A percentile compares a stretch with the other conserved stretches of the same genome.
These are phyloP conservation scores for Fomitopsis serialis DNA, from an alignment of 768 basidiomycete species.

Conservation along the genomic window DNA sequence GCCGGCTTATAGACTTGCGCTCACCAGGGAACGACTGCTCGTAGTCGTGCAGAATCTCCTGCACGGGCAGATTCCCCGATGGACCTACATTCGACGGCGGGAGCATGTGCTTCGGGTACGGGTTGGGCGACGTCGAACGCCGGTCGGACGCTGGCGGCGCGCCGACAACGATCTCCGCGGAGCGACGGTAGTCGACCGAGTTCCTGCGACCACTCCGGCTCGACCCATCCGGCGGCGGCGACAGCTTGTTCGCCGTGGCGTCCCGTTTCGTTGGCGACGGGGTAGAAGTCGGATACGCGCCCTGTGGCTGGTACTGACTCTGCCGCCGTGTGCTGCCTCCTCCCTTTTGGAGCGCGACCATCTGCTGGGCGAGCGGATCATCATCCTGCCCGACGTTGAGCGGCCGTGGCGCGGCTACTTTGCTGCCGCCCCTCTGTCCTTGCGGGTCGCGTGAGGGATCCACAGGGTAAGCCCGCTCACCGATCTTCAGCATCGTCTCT, in stretches of 20 bases:
- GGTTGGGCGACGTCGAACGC: slow-evolving; percentile 69
- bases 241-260: slow-evolving; percentile 21
- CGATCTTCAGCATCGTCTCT: slow-evolving; percentile 67
- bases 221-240: slow-evolving; percentile 31
- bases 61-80: slow-evolving; percentile 50
- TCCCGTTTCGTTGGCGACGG: slow-evolving; percentile 4
- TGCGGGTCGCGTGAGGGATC: slow-evolving; percentile 21
- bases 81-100: slow-evolving; percentile 43
- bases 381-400: slow-evolving; percentile 31
- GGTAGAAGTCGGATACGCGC: slow-evolving; percentile 3
- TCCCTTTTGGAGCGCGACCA: slow-evolving; percentile 45
- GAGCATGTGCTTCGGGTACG: slow-evolving; percentile 20
- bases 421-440: slow-evolving; percentile 14
- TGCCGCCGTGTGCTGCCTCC: slow-evolving; percentile 46
- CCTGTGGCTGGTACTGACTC: slow-evolving; percentile 16
- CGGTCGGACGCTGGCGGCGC: slow-evolving; percentile 54
- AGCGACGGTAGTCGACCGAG: slow-evolving; percentile 62
- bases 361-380: slow-evolving; percentile 64
- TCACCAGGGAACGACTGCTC: slow-evolving; percentile 88
- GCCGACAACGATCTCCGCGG: slow-evolving; percentile 78
- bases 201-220: slow-evolving; percentile 17
- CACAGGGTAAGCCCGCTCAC: slow-evolving; percentile 52
- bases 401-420: slow-evolving; percentile 6
- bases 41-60: slow-evolving; percentile 72
- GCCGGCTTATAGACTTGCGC: slow-evolving; percentile 51